Conservation (phyloP, 2,329 filamentous ascomycete genomes). For the Pyricularia sp. region DNA sequence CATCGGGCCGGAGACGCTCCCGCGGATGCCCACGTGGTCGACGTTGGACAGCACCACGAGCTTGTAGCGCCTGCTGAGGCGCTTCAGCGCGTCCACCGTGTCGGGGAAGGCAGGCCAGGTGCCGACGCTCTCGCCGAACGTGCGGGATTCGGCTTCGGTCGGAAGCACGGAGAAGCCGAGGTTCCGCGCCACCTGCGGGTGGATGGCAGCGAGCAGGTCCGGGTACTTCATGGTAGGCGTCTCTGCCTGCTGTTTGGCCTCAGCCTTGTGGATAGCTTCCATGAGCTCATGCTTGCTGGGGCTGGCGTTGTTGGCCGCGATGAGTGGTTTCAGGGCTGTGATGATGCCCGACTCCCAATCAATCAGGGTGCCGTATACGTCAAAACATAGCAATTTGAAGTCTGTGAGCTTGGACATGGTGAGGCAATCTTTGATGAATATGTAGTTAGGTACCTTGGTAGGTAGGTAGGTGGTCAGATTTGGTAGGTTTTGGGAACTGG, state of each 20-base stretch:
- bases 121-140: constrained; percentile 42
- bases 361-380: constrained; percentile 72
- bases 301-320: constrained; percentile 18
- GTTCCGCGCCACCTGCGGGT: constrained; percentile 35
- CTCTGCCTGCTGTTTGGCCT: constrained; percentile 37
- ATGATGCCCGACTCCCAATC: constrained; percentile 67
- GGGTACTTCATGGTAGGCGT: constrained; percentile 52
- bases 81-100: constrained; percentile 40
- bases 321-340: constrained; percentile 37
- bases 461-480: neutral
- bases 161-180: constrained; percentile 23
- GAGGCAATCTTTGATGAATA: no score
- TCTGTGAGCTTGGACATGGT: constrained; percentile 12
- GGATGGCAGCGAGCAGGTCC: constrained; percentile 41
- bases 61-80: constrained; percentile 41
- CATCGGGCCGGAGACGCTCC: constrained; percentile 26
- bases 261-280: constrained; percentile 28
- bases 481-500: no score
- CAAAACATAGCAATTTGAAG: constrained; percentile 52
- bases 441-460: neutral
- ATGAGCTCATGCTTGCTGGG: constrained; percentile 17
- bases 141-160: constrained; percentile 27
- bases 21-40: constrained; percentile 31
- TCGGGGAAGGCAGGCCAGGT: constrained; percentile 49
- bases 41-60: constrained; percentile 54